Conservation (phyloP, 495 filamentous ascomycete species). For the Xylona heveae region DNA sequence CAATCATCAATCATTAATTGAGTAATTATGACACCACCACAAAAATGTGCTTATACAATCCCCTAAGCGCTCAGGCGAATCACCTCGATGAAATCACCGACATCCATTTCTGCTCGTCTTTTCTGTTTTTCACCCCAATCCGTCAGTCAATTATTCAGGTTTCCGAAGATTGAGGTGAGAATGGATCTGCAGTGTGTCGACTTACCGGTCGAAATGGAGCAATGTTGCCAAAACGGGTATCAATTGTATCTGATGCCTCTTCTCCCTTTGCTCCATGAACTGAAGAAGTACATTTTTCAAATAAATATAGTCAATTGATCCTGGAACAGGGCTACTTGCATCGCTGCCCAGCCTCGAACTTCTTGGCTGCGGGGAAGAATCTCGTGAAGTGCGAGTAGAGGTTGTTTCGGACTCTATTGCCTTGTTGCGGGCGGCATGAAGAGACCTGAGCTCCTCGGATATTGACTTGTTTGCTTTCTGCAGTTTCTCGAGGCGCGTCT, state of each 20-base stretch:
- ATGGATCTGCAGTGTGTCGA: conserved; percentile 2
- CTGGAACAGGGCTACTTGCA: conserved; percentile 13
- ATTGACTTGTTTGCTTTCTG: conserved; percentile 45
- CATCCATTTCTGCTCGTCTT: conserved; percentile 80
- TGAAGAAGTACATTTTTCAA: conserved; percentile 89
- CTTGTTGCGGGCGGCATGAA: conserved; percentile 16
- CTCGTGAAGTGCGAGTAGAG: conserved; percentile 36
- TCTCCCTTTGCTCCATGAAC: conserved; percentile 88
- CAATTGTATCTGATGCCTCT: conserved; percentile 71
- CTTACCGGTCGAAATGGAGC: conserved; percentile 78
- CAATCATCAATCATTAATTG: no score
- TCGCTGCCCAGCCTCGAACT: conserved; percentile 20
- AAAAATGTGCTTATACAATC: no score
- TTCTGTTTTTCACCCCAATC: no score
- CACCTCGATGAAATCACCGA: conserved; percentile 43
- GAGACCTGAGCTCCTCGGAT: conserved; percentile 22
- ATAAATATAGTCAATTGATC: conserved; percentile 56
- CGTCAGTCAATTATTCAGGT: no score
- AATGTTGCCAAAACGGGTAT: conserved; percentile 82
- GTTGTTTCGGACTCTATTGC: conserved; percentile 22
- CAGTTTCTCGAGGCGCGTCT: conserved; percentile 54
- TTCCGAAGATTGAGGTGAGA: neutral
- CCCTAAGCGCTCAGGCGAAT: no score
- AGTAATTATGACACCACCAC: no score
- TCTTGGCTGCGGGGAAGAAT: conserved; percentile 11